Evolutionary conservation across 805 yeast genomes (phyloP).

Genomic region (Candida suzukii): DNA sequence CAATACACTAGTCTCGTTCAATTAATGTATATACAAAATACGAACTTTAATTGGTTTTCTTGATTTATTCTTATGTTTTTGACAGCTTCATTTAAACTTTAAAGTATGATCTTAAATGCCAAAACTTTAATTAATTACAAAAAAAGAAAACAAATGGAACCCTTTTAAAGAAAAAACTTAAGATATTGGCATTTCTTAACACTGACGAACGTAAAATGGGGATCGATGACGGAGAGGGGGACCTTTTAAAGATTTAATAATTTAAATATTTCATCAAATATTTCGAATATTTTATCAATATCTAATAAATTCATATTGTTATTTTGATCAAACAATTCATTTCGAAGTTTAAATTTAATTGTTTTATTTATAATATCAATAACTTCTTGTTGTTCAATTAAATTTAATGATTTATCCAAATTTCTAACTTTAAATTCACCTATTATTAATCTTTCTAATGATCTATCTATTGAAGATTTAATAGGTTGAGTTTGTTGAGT

Average conservation of each 20-base stretch:
- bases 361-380: constrained; percentile 29
- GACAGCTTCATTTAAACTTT: no score
- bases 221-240: no score
- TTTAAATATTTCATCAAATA: constrained; percentile 21
- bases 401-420: constrained; percentile 18
- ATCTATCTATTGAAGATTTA: constrained; percentile 2
- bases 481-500: background rate
- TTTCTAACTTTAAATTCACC: constrained; percentile 30
- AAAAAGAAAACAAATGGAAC: no score
- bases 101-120: no score
- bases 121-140: no score
- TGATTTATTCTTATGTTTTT: no score
- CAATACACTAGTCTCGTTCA: no score
- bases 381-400: constrained; percentile 25
- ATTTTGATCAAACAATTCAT: constrained; percentile 7
- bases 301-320: background rate
- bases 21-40: no score
- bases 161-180: no score
- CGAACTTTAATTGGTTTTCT: no score
- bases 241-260: constrained; percentile 20
- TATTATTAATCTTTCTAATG: constrained; percentile 25
- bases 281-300: constrained; percentile 26
- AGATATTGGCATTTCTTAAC: no score
- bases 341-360: constrained; percentile 30
- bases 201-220: no score